Evolutionary conservation across 257 asterid genomes (phyloP).

Genomic region (Craterostigma plantagineum): DNA sequence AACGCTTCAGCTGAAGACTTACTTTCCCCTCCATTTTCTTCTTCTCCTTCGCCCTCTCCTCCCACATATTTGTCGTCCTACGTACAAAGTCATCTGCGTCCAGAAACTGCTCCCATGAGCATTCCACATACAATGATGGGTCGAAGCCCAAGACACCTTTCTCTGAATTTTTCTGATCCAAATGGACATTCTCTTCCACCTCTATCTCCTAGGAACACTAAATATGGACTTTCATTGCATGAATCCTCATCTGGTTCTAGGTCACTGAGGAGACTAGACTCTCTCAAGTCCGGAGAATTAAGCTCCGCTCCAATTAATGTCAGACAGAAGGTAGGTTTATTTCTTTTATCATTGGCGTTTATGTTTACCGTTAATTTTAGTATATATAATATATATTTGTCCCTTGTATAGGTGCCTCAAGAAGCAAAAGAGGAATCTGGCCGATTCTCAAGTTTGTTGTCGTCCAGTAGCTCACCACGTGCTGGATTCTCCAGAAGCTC

Average conservation of each 20-base stretch:
- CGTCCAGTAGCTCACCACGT: slow-evolving; percentile 89
- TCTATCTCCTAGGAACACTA: slow-evolving; percentile 52
- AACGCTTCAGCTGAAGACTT: slow-evolving; percentile 35
- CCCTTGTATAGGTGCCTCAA: slow-evolving; percentile 34
- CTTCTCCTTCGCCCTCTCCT: slow-evolving; percentile 85
- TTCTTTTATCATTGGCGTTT: slow-evolving; percentile 2
- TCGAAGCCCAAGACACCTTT: slow-evolving; percentile 58
- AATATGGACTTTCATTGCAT: slow-evolving; percentile 60
- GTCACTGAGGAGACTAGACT: slow-evolving; percentile 49
- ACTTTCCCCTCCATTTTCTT: slow-evolving; percentile 84
- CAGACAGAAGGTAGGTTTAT: slow-evolving; percentile 42
- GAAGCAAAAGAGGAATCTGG: slow-evolving; percentile 94
- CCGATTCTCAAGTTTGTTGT: slow-evolving; percentile 67
- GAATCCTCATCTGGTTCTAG: slow-evolving; percentile 67
- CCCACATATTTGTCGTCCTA: slow-evolving; percentile 38
- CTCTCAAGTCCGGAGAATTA: slow-evolving; percentile 44
- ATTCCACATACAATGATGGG: slow-evolving; percentile 74
- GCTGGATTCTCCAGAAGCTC: slow-evolving; percentile 89
- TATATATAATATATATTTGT: no score
- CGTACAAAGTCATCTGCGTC: slow-evolving; percentile 26
- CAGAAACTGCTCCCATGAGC: slow-evolving; percentile 84
- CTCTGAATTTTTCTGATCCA: slow-evolving; percentile 86
- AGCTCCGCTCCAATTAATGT: slow-evolving; percentile 30
- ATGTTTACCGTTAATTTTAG: no score
- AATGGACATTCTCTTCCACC: slow-evolving; percentile 81